Evolutionary conservation across 2,329 filamentous ascomycete species (phyloP).

Genomic region (Dothideomycetidae sp.): DNA sequence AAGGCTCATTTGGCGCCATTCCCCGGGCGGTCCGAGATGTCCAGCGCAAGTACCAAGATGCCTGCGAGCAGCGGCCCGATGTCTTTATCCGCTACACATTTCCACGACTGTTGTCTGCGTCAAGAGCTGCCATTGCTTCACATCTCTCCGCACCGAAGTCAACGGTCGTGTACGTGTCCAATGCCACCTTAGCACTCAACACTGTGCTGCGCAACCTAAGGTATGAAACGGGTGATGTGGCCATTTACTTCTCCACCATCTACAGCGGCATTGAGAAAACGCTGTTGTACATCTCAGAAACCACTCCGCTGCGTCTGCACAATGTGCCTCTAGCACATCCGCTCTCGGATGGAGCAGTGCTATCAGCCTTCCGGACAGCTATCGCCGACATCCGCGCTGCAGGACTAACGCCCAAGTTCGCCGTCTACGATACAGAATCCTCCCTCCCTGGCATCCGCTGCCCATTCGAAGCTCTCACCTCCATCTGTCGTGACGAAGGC

Average conservation of each 20-base stretch:
- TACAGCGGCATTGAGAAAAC: constrained; percentile 68
- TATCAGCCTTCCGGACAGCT: constrained; percentile 44
- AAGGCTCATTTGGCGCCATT: constrained; percentile 67
- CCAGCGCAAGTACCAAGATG: constrained; percentile 53
- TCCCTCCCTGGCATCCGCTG: constrained; percentile 65
- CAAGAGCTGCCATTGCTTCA: constrained; percentile 48
- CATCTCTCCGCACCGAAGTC: constrained; percentile 52
- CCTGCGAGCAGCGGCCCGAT: constrained; percentile 56
- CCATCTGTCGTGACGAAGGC: constrained; percentile 49
- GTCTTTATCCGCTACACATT: constrained; percentile 59
- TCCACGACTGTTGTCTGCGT: constrained; percentile 47
- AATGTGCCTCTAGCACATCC: constrained; percentile 55
- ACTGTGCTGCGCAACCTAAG: constrained; percentile 62
- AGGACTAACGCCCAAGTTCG: constrained; percentile 52
- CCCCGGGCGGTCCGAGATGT: constrained; percentile 47
- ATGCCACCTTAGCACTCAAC: constrained; percentile 68
- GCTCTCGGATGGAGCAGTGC: constrained; percentile 51
- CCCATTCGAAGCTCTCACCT: constrained; percentile 57
- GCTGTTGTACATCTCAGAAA: constrained; percentile 57
- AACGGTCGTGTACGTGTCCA: constrained; percentile 62
- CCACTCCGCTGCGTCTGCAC: constrained; percentile 34
- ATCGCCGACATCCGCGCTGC: constrained; percentile 38
- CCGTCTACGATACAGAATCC: constrained; percentile 70
- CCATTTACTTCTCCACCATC: constrained; percentile 64
- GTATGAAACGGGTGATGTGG: constrained; percentile 57